Conservation (phyloP, 192 early-diverging fungal species). For the Pecoramyces ruminantium region DNA sequence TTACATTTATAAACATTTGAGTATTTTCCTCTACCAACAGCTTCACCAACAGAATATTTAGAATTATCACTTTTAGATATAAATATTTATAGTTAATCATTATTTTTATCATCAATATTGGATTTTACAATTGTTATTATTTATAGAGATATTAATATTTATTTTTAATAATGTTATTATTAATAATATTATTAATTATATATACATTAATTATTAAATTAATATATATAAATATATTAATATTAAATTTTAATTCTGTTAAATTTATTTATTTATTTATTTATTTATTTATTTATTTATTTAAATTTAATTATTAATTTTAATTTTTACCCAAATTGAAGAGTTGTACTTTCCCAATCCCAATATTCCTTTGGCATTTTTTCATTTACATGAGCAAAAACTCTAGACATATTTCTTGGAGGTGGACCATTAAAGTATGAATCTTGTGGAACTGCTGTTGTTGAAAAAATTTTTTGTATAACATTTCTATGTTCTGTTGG, state of each 20-base stretch:
- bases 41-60: not conserved
- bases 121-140: no score
- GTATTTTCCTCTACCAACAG: not conserved
- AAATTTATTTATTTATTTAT: no score
- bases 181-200: no score
- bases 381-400: constrained; percentile 75
- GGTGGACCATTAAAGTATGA: not conserved
- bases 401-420: constrained; percentile 13
- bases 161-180: no score
- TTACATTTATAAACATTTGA: not conserved
- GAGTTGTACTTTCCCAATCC: constrained; percentile 88
- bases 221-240: no score
- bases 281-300: no score
- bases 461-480: not conserved
- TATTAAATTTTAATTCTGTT: no score
- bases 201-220: no score
- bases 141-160: no score
- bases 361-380: constrained; percentile 73
- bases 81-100: no score
- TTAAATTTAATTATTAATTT: no score
- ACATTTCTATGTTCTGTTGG: not conserved
- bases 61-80: not conserved
- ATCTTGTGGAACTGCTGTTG: not conserved
- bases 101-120: no score
- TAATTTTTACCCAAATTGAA: constrained; percentile 77